Evolutionary conservation across 345 rosid species (phyloP).

Genomic region (Murraya koenigii): DNA sequence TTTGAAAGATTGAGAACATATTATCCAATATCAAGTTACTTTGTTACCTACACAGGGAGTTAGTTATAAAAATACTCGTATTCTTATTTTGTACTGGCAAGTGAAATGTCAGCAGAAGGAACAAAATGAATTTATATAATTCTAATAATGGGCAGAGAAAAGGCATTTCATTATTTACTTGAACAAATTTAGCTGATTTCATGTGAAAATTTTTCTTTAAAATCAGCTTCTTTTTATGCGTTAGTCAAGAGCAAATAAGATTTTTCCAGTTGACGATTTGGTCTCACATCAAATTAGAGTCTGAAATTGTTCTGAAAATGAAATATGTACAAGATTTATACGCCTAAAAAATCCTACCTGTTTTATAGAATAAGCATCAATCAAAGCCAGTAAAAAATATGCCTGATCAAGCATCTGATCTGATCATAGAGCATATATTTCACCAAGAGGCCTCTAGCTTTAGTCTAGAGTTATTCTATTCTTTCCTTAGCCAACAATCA

Average conservation of each 20-base stretch:
- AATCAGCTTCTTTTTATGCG: not conserved
- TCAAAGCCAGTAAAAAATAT: constrained; percentile 19
- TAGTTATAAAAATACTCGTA: not conserved
- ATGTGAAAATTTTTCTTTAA: not conserved
- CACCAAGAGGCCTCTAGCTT: constrained; percentile 5
- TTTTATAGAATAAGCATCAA: constrained; percentile 31
- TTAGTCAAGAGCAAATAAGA: not conserved
- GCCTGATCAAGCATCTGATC: constrained; percentile 31
- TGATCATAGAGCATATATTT: constrained; percentile 20
- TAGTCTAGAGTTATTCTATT: constrained; percentile 24
- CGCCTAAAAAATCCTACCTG: not conserved
- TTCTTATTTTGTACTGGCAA: not conserved
- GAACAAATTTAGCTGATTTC: not conserved
- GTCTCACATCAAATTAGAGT: not conserved
- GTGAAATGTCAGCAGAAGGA: not conserved
- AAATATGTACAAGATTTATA: not conserved
- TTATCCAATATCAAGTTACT: constrained; percentile 10
- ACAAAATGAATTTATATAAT: not conserved
- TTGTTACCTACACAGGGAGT: not conserved
- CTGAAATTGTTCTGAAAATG: not conserved
- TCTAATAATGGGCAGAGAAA: not conserved
- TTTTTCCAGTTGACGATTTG: not conserved
- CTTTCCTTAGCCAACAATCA: constrained; percentile 6
- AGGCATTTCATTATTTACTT: not conserved
- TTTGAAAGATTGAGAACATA: not conserved